Conservation (phyloP, 176 grass and related monocot genomes). For the Cymbopogon citratus region DNA sequence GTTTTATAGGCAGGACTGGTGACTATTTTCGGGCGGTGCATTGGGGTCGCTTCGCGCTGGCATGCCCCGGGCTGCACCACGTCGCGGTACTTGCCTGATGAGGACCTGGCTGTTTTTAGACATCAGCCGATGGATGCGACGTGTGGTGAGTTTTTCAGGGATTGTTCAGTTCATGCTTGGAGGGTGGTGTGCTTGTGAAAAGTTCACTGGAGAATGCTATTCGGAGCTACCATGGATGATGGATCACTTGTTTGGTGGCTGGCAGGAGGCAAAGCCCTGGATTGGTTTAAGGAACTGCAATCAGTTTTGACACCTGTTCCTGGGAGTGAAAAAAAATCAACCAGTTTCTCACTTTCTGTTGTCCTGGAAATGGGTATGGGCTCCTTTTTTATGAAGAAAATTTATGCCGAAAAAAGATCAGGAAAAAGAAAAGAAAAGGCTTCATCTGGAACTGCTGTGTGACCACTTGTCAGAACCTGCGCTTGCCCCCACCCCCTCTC, state of each 20-base stretch:
- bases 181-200: background rate
- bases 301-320: background rate
- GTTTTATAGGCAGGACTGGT: background rate
- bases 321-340: too few relatives aligned
- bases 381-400: too few relatives aligned
- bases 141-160: background rate
- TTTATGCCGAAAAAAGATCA: too few relatives aligned
- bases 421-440: too few relatives aligned
- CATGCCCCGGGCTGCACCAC: background rate
- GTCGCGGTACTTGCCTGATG: background rate
- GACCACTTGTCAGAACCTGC: too few relatives aligned
- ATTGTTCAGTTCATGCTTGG: background rate
- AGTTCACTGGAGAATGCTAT: background rate
- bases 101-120: background rate
- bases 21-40: background rate
- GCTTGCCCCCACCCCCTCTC: too few relatives aligned
- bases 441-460: too few relatives aligned
- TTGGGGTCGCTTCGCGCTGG: background rate
- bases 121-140: background rate
- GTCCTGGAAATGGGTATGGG: too few relatives aligned
- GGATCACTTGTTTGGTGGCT: slow-evolving; percentile 60
- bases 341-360: too few relatives aligned
- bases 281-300: slow-evolving; percentile 8
- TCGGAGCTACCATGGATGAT: slow-evolving; percentile 33
- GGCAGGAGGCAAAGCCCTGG: slow-evolving; percentile 40